phyloP scores from a whole-genome alignment of 2,329 filamentous ascomycete genomes.

The Neoascochyta sp. region DNA sequence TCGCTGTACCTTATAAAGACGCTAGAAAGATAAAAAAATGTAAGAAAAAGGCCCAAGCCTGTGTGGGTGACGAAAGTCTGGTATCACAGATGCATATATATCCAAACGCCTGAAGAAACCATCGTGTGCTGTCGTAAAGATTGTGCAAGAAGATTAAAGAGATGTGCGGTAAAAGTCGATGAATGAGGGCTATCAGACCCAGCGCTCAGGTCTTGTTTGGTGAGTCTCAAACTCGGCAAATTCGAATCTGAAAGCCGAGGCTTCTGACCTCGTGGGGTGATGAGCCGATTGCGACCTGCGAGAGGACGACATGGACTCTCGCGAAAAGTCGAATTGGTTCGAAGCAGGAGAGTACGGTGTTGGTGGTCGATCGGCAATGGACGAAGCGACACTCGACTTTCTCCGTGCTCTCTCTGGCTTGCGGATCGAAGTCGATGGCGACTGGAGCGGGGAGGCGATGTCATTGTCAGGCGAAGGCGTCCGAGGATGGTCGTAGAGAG shows the following conservation, averaged over 20 bases:
- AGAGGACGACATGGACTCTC: slow-evolving; percentile 22
- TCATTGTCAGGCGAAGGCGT: slow-evolving; percentile 29
- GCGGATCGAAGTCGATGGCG: slow-evolving; percentile 27
- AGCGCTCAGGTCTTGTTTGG: slow-evolving; percentile 14
- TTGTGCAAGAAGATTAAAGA: slow-evolving; percentile 19
- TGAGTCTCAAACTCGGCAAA: slow-evolving; percentile 23
- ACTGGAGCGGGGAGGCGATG: slow-evolving; percentile 14
- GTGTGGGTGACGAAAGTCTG: slow-evolving; percentile 37
- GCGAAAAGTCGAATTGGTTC: slow-evolving; percentile 24
- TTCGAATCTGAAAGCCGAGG: slow-evolving; percentile 37
- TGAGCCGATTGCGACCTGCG: slow-evolving; percentile 33
- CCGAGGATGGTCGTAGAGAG: slow-evolving; percentile 23
- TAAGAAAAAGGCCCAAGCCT: slow-evolving; percentile 23
- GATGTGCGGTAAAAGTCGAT: slow-evolving; percentile 17
- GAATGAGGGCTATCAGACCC: slow-evolving; percentile 19
- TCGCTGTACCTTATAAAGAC: slow-evolving; percentile 3
- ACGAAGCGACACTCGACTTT: slow-evolving; percentile 35
- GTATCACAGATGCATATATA: slow-evolving; percentile 34
- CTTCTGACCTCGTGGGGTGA: slow-evolving; percentile 38
- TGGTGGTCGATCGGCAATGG: slow-evolving; percentile 36
- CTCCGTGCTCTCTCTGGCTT: slow-evolving; percentile 33
- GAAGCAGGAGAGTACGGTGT: slow-evolving; percentile 40
- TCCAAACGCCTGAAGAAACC: slow-evolving; percentile 27
- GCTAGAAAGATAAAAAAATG: slow-evolving; percentile 7
- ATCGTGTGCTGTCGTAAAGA: slow-evolving; percentile 30